phyloP scores from a whole-genome alignment of 176 grass and related monocot genomes.

The Oryza rufipogon region DNA sequence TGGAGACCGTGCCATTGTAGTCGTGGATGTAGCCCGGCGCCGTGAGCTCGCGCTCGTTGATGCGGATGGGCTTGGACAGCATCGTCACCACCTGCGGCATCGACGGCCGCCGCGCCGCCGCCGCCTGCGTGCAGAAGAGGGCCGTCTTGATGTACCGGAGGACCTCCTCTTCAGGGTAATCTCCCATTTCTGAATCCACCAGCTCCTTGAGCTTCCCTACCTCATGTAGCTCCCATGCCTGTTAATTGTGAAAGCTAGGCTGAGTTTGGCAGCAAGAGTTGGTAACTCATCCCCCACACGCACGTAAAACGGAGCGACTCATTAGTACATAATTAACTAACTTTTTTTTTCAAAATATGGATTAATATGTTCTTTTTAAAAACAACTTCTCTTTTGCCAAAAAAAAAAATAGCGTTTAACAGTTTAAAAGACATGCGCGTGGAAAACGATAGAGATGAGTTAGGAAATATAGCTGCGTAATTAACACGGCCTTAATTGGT shows the following conservation, averaged over 20 bases:
- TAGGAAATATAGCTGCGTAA: too few relatives aligned
- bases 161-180: conserved; percentile 78
- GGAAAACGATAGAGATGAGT: too few relatives aligned
- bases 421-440: too few relatives aligned
- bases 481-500: too few relatives aligned
- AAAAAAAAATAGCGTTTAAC: too few relatives aligned
- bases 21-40: conserved; percentile 68
- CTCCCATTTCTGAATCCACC: conserved; percentile 51
- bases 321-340: too few relatives aligned
- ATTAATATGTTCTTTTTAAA: too few relatives aligned
- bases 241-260: conserved; percentile 6
- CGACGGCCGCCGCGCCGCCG: conserved; percentile 57
- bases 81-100: conserved; percentile 83
- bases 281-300: too few relatives aligned
- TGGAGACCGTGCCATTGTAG: conserved; percentile 35
- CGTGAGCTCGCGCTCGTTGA: conserved; percentile 82
- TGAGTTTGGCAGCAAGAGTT: background rate
- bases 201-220: conserved; percentile 64
- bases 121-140: conserved; percentile 87
- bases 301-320: too few relatives aligned
- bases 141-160: conserved; percentile 77
- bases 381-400: too few relatives aligned
- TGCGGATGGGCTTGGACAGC: conserved; percentile 67
- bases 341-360: too few relatives aligned
- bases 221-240: conserved; percentile 83